Evolutionary conservation across 345 rosid species (phyloP).

Genomic region (Corchorus olitorius): DNA sequence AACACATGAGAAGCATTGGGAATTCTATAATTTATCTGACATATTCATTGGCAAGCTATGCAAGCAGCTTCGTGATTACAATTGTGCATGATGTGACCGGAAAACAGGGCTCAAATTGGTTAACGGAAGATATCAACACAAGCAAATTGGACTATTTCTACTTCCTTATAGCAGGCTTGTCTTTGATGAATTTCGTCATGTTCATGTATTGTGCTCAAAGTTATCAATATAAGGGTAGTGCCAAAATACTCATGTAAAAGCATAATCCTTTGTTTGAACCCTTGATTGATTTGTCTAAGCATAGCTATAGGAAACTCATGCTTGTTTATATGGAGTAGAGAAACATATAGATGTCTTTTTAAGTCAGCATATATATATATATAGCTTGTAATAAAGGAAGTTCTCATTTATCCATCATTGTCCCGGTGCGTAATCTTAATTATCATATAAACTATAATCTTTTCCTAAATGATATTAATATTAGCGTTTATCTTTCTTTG

Average conservation of each 20-base stretch:
- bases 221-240: constrained; percentile 30
- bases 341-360: no score
- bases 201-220: constrained; percentile 32
- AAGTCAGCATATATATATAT: no score
- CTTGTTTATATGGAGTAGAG: neutral
- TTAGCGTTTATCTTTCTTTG: no score
- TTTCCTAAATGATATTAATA: no score
- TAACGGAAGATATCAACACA: constrained; percentile 33
- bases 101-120: constrained; percentile 25
- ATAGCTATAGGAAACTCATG: no score
- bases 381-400: no score
- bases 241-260: neutral
- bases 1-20: constrained; percentile 40
- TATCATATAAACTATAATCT: no score
- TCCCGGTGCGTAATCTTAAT: no score
- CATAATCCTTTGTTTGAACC: no score
- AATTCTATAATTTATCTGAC: constrained; percentile 33
- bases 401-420: no score
- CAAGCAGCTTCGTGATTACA: constrained; percentile 19
- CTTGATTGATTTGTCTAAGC: neutral
- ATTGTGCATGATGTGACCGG: constrained; percentile 25
- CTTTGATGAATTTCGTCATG: constrained; percentile 25
- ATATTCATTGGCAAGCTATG: constrained; percentile 24
- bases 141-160: constrained; percentile 43
- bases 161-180: constrained; percentile 37